Evolutionary conservation across 129 eudicot genomes (phyloP).

Genomic region (Lactuca sativa): DNA sequence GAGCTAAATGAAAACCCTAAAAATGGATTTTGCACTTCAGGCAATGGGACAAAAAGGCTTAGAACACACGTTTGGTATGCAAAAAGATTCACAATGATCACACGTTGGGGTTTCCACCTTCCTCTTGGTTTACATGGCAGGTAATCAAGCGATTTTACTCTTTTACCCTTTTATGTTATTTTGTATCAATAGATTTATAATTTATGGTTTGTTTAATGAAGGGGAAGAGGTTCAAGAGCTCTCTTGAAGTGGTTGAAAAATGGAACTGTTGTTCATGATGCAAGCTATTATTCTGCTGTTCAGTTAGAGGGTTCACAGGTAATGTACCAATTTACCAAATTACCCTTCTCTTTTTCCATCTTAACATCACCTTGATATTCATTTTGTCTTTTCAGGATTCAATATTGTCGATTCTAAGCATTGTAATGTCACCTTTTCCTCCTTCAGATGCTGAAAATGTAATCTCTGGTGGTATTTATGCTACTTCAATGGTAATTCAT

Average conservation of each 20-base stretch:
- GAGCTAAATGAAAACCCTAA: slow-evolving; percentile 59
- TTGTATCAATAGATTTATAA: background rate
- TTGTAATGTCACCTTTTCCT: slow-evolving; percentile 54
- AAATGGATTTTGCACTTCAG: slow-evolving; percentile 59
- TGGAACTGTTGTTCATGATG: slow-evolving; percentile 85
- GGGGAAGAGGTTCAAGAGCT: slow-evolving; percentile 95
- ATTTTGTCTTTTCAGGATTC: slow-evolving; percentile 50
- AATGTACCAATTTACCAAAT: slow-evolving; percentile 24
- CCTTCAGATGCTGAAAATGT: slow-evolving; percentile 41
- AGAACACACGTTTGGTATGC: slow-evolving; percentile 96
- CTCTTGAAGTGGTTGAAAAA: slow-evolving; percentile 66
- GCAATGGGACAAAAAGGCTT: slow-evolving; percentile 87
- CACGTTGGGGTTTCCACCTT: slow-evolving; percentile 82
- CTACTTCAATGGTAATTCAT: slow-evolving; percentile 67
- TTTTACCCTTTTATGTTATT: background rate
- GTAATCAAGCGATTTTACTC: slow-evolving; percentile 28
- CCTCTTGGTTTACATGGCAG: slow-evolving; percentile 87
- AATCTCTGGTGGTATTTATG: slow-evolving; percentile 58
- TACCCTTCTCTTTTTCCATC: slow-evolving; percentile 8
- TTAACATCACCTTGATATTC: background rate
- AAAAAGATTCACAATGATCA: slow-evolving; percentile 75
- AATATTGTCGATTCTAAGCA: slow-evolving; percentile 49
- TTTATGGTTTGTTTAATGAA: slow-evolving; percentile 35
- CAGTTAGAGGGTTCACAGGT: slow-evolving; percentile 94
- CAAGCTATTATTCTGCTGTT: slow-evolving; percentile 69